Base-by-base conservation (phyloP, 345 rosid species). In the Luvunga scandens region DNA sequence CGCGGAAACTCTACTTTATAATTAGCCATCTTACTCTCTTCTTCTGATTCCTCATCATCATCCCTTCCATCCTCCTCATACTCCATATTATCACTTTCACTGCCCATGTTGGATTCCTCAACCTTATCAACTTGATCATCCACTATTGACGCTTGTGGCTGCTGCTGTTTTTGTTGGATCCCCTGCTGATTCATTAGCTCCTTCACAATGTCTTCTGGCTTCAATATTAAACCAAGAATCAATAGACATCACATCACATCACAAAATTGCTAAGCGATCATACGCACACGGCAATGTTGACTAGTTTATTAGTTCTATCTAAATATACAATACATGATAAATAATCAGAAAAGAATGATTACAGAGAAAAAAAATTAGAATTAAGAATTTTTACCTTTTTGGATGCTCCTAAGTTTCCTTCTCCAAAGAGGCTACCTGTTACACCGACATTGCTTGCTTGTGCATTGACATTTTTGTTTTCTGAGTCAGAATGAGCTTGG, bases 161-260 rank as follows among this genome's bases (percentile, higher is more conserved):
- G 75, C 25, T 66, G 77, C 2, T 76, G 79, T 10, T 55, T 82
- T 31, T 75, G 79, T 56, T 81, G 84, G 39, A 53, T 75, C 71
- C 78, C 87, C 76, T 77, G 84, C 72, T 83, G 85, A 61, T 78
- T 78, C 66, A 83, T 86, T 86, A 88, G 71, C 87, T 89, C 90
- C 84, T 86, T 89, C 91, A 91, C 84, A 81, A 84, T 87, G 90
- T 88, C 91, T 89, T 88, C 95, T 91, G 93, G 93, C 95, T 91
- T 91, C 93, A 91, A 84, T 87, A 71, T 69, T 80, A 84, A 81
- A 84, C 80, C 81, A 84, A 62, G 67, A 81, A 85, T 79, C 82
- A 91, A 80, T 66, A 76, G 69, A 19, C 66, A 76, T 78, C 66
- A 57, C 31, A 76, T 78, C 66, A 57, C 31, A 59, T 45, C 50